phyloP scores from a whole-genome alignment of 306 rosid species.

The Fragaria nilgerrensis region DNA sequence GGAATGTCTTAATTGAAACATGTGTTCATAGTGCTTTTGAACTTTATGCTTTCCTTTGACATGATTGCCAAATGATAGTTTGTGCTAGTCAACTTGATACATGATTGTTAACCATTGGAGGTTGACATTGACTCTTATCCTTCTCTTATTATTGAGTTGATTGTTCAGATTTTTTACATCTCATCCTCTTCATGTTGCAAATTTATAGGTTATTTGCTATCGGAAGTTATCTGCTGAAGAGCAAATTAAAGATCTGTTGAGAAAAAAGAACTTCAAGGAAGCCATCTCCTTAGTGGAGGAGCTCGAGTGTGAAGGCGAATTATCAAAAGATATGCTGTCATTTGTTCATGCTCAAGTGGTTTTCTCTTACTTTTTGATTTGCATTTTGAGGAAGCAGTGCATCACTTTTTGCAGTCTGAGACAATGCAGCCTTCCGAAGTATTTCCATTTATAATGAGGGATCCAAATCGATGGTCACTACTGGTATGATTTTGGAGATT shows the following conservation, averaged over 20 bases:
- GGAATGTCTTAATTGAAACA: background rate
- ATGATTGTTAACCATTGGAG: background rate
- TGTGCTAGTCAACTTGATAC: background rate
- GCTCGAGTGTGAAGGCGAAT: constrained; percentile 83
- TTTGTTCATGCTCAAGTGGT: constrained; percentile 96
- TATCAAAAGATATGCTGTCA: constrained; percentile 80
- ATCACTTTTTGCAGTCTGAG: constrained; percentile 85
- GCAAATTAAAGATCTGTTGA: constrained; percentile 85
- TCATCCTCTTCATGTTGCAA: constrained; percentile 22
- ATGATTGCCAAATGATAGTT: background rate
- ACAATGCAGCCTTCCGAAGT: constrained; percentile 96
- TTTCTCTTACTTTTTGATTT: constrained; percentile 95
- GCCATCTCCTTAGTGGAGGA: constrained; percentile 90
- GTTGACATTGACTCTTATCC: background rate
- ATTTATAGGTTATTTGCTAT: constrained; percentile 75
- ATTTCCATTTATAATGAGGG: constrained; percentile 92
- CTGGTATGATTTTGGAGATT: constrained; percentile 54
- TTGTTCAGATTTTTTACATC: constrained; percentile 8
- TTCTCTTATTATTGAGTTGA: constrained; percentile 6
- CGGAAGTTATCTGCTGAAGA: constrained; percentile 76
- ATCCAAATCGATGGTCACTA: constrained; percentile 97
- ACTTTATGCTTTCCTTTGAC: constrained; percentile 2
- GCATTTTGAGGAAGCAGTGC: constrained; percentile 93
- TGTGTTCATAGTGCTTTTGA: background rate
- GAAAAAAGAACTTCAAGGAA: constrained; percentile 82